These are phyloP conservation scores for Schoenoplectus tabernaemontani DNA, from an alignment of 202 grass and related monocot genomes.

Conservation along the genomic window DNA sequence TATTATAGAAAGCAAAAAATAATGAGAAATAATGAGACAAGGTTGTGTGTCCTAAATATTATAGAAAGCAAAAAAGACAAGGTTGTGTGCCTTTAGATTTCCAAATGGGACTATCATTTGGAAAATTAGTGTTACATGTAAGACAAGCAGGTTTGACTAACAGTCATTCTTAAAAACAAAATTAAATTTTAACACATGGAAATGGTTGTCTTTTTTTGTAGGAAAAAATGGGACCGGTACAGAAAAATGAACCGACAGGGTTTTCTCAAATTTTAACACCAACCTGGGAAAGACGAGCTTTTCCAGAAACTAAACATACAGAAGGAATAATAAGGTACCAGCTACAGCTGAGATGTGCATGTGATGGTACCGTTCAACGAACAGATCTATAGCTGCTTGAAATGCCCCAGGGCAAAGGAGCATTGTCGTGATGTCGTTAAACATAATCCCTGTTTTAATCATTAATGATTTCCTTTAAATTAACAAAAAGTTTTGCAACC, in stretches of 20 bases:
- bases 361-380: conserved; percentile 73
- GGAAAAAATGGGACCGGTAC: neutral
- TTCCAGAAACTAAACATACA: neutral
- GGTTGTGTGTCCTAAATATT: too few species aligned
- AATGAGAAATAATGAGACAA: too few species aligned
- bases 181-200: neutral
- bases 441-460: conserved; percentile 70
- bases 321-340: conserved; percentile 27
- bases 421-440: conserved; percentile 84
- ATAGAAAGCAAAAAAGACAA: too few species aligned
- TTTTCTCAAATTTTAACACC: neutral
- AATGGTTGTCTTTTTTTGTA: neutral
- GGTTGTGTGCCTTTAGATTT: too few species aligned
- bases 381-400: conserved; percentile 76
- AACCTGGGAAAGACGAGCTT: neutral
- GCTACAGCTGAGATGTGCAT: conserved; percentile 61
- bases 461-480: neutral
- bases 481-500: neutral
- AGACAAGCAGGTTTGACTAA: too few species aligned
- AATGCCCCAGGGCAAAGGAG: conserved; percentile 64
- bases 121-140: too few species aligned
- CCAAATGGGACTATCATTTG: too few species aligned
- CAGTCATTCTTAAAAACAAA: neutral
- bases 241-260: neutral
- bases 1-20: too few species aligned